phyloP scores from a whole-genome alignment of 768 basidiomycete genomes.

The Neoboletus brunneissimus region DNA sequence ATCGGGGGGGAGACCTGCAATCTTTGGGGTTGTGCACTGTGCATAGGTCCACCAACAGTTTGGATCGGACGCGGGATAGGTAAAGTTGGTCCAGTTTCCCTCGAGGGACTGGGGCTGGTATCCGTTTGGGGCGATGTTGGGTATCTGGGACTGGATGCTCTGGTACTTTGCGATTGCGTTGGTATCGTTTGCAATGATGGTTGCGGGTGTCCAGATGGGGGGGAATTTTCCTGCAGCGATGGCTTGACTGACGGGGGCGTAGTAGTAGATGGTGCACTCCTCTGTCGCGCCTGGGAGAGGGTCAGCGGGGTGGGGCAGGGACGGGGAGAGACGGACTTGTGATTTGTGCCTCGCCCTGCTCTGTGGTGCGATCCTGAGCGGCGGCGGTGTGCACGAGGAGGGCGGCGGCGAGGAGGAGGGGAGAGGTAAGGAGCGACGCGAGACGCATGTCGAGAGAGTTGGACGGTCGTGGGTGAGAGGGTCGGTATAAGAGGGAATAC shows the following conservation, averaged over 20 bases:
- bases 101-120: constrained; percentile 23
- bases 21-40: too few relatives aligned
- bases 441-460: constrained; percentile 10
- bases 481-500: not conserved
- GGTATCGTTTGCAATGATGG: constrained; percentile 41
- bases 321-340: constrained; percentile 26
- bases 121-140: constrained; percentile 45
- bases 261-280: constrained; percentile 46
- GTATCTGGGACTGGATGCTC: constrained; percentile 42
- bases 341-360: constrained; percentile 38
- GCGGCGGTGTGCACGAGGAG: not conserved
- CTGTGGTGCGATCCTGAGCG: constrained; percentile 33
- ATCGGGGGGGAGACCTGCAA: too few relatives aligned
- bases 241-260: constrained; percentile 35
- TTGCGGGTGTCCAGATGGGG: constrained; percentile 42
- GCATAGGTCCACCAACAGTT: too few relatives aligned
- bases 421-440: constrained; percentile 17
- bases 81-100: too few relatives aligned
- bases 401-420: not conserved
- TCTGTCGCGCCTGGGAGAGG: constrained; percentile 27
- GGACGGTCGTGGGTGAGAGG: too few relatives aligned
- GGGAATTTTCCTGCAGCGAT: constrained; percentile 40
- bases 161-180: constrained; percentile 44
- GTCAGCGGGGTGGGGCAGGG: not conserved
- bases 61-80: too few relatives aligned